Evolutionary conservation across 805 yeast genomes (phyloP), one percentile per base, ranked within the genome.

Genomic region (Zygosaccharomyces pseudorouxii): DNA sequence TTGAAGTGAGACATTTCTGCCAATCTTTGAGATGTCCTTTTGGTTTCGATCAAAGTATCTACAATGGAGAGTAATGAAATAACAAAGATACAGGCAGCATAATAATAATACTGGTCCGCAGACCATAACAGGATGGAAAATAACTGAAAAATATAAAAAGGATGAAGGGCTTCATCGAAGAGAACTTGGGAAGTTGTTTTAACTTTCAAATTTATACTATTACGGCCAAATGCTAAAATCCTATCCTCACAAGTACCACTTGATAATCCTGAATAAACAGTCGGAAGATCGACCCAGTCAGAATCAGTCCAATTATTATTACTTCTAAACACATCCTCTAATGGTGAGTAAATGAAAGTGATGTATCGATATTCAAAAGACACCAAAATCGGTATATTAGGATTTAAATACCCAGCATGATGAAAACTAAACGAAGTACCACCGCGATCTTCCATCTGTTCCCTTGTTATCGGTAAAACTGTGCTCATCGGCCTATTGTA

Each of bases 141-240:
- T 1, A 92, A 82, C 71, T 93, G 99, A 65, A 93, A 93, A 38
- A 95, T 78, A 65, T 93, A 93, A 64, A 93, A 93, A 0, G 99
- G 99, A 65, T 93, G 98, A 37, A 93, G 70, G 0, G 89, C 88
- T 65, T 93, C 99, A 60, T 89, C 95, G 22, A 85, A 72, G 30
- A 93, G 72, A 39, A 93, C 74, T 61, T 81, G 80, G 0, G 71
- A 29, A 1, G 80, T 71, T 0, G 90, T 64, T 52, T 89, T 92
- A 49, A 86, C 92, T 46, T 80, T 80, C 56, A 93, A 79, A 48
- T 84, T 84, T 42, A 93, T 78, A 25, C 80, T 70, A 65, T 93
- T 93, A 25, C 71, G 70, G 10, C 92, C 96, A 70, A 93, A 93
- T 0, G 89, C 89, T 45, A 75, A 60, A 16, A 70, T 67, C 46